Conservation (phyloP, 2,329 filamentous ascomycete species). For the Cercospora berteroae region DNA sequence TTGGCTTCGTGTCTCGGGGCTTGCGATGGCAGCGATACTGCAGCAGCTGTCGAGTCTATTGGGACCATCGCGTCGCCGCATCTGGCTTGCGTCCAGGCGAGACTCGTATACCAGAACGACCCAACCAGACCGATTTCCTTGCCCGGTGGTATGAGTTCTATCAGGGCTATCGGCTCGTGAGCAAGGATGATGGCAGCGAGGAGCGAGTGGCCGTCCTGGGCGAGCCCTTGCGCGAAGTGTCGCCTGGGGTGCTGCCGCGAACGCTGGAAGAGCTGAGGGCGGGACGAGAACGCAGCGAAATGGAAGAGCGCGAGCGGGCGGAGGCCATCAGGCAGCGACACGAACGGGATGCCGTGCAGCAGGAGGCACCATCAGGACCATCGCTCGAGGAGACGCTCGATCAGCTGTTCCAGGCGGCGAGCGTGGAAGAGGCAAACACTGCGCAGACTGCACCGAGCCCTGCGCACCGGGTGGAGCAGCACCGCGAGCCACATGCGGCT, state of each 20-base stretch:
- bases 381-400: conserved; percentile 39
- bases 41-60: conserved; percentile 54
- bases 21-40: conserved; percentile 53
- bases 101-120: conserved; percentile 48
- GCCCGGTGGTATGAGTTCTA: conserved; percentile 52
- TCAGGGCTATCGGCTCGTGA: conserved; percentile 45
- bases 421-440: conserved; percentile 25
- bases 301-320: conserved; percentile 27
- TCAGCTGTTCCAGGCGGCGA: conserved; percentile 35
- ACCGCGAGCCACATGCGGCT: background rate
- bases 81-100: conserved; percentile 45
- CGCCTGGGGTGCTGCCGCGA: conserved; percentile 48
- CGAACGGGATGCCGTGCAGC: conserved; percentile 10
- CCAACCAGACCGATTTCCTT: conserved; percentile 49
- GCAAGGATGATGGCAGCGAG: conserved; percentile 44
- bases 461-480: background rate
- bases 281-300: conserved; percentile 33
- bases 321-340: conserved; percentile 7
- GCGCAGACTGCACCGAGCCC: background rate
- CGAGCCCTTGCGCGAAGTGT: conserved; percentile 49
- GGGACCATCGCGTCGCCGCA: conserved; percentile 46
- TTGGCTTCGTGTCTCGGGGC: conserved; percentile 50
- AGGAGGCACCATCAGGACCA: conserved; percentile 12
- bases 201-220: conserved; percentile 47
- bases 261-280: conserved; percentile 47